Percentiles rank a stretch among this genome's conserved stretches.
Conservation (phyloP, 208 protist genomes). For the Acanthamoeba royreba region DNA sequence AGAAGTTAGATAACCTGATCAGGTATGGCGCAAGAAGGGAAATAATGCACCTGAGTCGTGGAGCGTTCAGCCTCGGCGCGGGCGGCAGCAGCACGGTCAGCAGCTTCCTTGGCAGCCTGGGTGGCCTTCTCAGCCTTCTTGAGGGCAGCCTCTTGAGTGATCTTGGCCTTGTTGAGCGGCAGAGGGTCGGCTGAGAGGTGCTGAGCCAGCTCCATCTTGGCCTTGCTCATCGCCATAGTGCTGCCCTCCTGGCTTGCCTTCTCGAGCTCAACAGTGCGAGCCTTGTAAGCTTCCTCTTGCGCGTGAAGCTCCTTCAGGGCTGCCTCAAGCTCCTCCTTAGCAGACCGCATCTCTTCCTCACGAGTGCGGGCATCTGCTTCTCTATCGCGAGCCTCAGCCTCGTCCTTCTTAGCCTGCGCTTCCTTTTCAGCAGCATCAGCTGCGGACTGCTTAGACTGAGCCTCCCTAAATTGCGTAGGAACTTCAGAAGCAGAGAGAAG, state of each 20-base stretch:
- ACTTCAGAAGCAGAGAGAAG: neutral
- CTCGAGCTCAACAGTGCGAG: neutral
- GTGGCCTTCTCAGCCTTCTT: neutral
- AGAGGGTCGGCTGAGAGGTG: neutral
- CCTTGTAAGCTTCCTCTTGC: conserved; percentile 27
- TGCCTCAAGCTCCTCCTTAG: conserved; percentile 24
- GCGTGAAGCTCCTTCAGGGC: conserved; percentile 41
- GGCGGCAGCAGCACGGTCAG: neutral
- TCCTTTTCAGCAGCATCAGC: neutral
- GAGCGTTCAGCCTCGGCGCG: neutral
- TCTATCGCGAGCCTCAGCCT: neutral
- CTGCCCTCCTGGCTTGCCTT: neutral
- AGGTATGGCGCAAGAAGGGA: neutral
- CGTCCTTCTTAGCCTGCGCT: neutral
- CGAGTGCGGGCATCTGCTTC: conserved; percentile 1
- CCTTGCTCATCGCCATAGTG: neutral
- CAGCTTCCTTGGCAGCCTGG: neutral
- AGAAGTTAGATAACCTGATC: neutral
- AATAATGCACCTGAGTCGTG: neutral
- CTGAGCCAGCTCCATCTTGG: neutral
- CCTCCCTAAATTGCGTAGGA: neutral
- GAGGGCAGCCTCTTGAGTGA: conserved; percentile 7
- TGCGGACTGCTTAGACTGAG: neutral
- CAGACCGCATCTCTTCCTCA: neutral
- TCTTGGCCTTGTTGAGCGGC: neutral